These are phyloP conservation scores for Podospora didyma DNA, from an alignment of 495 filamentous ascomycete species.

Conservation along the genomic window DNA sequence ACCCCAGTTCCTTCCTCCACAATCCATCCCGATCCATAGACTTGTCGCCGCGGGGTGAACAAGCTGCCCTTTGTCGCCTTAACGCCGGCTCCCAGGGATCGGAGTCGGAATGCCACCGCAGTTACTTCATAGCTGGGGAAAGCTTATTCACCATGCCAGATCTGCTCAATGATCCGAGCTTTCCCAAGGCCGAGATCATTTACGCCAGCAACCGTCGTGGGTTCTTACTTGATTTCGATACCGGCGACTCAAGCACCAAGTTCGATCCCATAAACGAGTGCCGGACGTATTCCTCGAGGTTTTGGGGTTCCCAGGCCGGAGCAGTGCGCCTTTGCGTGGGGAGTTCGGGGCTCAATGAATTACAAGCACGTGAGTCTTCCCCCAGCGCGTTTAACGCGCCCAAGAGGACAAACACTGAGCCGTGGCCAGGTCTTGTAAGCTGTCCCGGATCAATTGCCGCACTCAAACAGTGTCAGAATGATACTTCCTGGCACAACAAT, in stretches of 20 bases:
- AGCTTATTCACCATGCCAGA: constrained; percentile 1
- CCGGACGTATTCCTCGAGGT: constrained; percentile 10
- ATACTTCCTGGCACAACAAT: constrained; percentile 5
- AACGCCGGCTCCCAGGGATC: neutral
- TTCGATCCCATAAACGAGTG: constrained; percentile 6
- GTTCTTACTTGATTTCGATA: constrained; percentile 10
- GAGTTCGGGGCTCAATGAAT: constrained; percentile 2
- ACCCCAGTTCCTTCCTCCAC: neutral
- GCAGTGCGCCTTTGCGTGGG: constrained; percentile 10
- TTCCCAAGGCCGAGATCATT: constrained; percentile 10
- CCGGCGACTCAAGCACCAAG: constrained; percentile 3
- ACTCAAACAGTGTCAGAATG: neutral
- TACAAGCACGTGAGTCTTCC: constrained; percentile 4
- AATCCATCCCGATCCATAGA: neutral
- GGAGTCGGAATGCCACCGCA: neutral
- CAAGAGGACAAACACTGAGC: neutral
- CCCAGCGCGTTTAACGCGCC: neutral
- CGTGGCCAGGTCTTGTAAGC: neutral
- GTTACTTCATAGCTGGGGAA: constrained; percentile 9
- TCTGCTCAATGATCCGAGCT: constrained; percentile 6
- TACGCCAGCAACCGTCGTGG: constrained; percentile 8
- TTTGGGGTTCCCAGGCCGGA: constrained; percentile 1
- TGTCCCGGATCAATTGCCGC: constrained; percentile 1
- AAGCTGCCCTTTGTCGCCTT: neutral
- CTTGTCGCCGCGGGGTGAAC: neutral